These are phyloP conservation scores for Polyplosphaeria fusca DNA, from an alignment of 495 filamentous ascomycete genomes.

Conservation along the genomic window DNA sequence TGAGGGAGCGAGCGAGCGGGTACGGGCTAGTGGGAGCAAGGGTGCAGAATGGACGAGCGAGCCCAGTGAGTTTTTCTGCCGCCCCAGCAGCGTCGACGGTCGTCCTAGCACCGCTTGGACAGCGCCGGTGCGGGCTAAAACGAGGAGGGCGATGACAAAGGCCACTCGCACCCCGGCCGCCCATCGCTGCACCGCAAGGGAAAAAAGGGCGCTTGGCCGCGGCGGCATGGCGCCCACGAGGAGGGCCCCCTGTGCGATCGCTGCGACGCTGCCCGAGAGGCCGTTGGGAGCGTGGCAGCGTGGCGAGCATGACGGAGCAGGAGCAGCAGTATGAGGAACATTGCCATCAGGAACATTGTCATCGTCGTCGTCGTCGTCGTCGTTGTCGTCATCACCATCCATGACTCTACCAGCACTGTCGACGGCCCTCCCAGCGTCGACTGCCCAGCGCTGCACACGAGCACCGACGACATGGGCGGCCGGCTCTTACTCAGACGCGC, in stretches of 20 bases:
- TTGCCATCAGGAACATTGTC: no score
- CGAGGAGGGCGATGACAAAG: constrained; percentile 28
- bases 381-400: no score
- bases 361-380: no score
- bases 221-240: not conserved
- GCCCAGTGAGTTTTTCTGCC: constrained; percentile 12
- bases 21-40: constrained; percentile 34
- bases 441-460: no score
- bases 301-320: no score
- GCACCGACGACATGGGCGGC: no score
- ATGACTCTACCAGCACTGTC: no score
- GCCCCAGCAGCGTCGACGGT: not conserved
- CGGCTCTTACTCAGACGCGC: no score
- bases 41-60: not conserved
- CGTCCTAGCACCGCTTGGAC: constrained; percentile 16
- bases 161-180: constrained; percentile 5
- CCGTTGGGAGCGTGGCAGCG: no score
- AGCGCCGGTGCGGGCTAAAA: constrained; percentile 25
- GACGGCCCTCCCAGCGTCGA: no score
- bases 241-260: not conserved
- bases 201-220: constrained; percentile 3
- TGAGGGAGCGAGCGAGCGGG: constrained; percentile 26
- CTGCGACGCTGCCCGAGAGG: no score
- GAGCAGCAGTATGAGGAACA: no score
- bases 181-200: constrained; percentile 1